Percentiles rank a stretch among this genome's conserved stretches.
These are phyloP conservation scores for Blastobotrys buckinghamii DNA, from an alignment of 1,139 yeast genomes.

Conservation along the genomic window DNA sequence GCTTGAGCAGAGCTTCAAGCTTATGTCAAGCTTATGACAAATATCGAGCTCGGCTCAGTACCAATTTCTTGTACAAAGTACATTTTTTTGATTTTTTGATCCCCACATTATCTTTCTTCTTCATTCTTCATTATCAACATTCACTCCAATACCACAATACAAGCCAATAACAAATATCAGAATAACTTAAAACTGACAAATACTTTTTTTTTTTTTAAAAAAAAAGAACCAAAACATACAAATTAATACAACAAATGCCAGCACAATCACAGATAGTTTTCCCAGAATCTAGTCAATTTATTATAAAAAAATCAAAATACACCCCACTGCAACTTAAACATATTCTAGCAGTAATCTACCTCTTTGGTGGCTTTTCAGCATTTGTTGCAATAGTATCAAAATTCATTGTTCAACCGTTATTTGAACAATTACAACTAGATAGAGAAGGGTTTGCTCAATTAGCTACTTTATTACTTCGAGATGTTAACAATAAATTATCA, in stretches of 20 bases:
- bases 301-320: slow-evolving; percentile 12
- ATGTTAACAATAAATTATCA: slow-evolving; percentile 21
- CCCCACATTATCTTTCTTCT: too few relatives aligned
- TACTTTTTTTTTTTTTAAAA: too few relatives aligned
- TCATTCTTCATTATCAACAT: too few relatives aligned
- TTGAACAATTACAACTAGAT: slow-evolving; percentile 32
- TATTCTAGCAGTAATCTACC: slow-evolving; percentile 29
- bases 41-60: too few relatives aligned
- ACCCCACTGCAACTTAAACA: slow-evolving; percentile 23
- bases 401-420: slow-evolving; percentile 31
- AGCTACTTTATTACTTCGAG: slow-evolving; percentile 21
- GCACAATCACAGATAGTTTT: slow-evolving; percentile 20
- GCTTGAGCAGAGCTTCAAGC: too few relatives aligned
- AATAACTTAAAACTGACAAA: too few relatives aligned
- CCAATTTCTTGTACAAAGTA: too few relatives aligned
- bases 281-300: slow-evolving; percentile 22
- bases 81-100: too few relatives aligned
- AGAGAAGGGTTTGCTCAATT: slow-evolving; percentile 29
- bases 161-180: too few relatives aligned
- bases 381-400: slow-evolving; percentile 30
- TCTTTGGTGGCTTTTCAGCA: slow-evolving; percentile 33
- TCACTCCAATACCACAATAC: too few relatives aligned
- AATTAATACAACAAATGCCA: neutral
- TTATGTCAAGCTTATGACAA: too few relatives aligned
- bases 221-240: neutral